Percentiles rank a stretch among this genome's conserved stretches.
These are phyloP conservation scores for Calonectria multiphialidica DNA, from an alignment of 2,329 filamentous ascomycete species.

Conservation along the genomic window DNA sequence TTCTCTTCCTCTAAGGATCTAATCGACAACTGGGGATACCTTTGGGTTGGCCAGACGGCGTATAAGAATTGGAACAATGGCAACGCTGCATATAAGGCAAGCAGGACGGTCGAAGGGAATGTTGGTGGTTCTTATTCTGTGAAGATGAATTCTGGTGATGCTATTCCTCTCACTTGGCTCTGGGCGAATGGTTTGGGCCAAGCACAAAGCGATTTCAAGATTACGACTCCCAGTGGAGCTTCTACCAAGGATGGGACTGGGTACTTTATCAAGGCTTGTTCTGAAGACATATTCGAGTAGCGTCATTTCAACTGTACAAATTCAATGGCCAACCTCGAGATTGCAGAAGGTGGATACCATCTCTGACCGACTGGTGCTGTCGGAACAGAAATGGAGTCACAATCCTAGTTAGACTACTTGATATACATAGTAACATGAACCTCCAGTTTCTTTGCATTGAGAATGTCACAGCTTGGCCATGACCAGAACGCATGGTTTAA, in stretches of 20 bases:
- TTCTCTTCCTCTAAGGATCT: background rate
- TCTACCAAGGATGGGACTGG: background rate
- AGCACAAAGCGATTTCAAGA: background rate
- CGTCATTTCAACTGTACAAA: background rate
- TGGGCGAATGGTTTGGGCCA: background rate
- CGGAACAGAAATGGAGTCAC: no score
- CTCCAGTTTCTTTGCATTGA: no score
- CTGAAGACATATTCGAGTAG: background rate
- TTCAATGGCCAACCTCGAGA: background rate
- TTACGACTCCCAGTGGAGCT: background rate
- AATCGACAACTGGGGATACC: constrained; percentile 12
- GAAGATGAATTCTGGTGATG: background rate
- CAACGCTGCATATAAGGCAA: background rate
- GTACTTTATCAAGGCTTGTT: background rate
- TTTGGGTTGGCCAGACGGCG: background rate
- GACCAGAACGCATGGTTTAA: no score
- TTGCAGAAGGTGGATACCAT: no score
- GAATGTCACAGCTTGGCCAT: no score
- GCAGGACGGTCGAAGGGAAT: background rate
- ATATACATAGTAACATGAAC: no score
- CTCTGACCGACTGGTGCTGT: no score
- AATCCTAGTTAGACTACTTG: no score
- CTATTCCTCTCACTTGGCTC: background rate
- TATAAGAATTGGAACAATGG: constrained; percentile 1
- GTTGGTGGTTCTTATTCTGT: background rate